A percentile compares a stretch with the other conserved stretches of the same genome.
Conservation (phyloP, 352 stramenopile genomes). For the Phytopythium mirpurense region DNA sequence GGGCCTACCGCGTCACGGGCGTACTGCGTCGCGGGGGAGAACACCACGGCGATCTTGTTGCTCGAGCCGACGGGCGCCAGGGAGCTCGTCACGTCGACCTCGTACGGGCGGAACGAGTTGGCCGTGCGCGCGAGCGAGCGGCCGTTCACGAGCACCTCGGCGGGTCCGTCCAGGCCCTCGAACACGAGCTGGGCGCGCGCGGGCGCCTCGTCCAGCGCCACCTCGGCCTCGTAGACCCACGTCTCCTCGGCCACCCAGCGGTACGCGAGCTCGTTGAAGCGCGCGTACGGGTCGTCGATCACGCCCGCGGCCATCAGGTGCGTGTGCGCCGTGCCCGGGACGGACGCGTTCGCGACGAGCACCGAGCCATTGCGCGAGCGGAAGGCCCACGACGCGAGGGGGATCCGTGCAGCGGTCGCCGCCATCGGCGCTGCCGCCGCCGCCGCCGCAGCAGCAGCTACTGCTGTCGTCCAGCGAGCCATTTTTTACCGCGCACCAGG, state of each 20-base stretch:
- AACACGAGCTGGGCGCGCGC: conserved; percentile 35
- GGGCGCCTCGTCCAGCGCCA: conserved; percentile 19
- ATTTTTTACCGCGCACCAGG: not conserved
- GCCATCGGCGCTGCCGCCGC: conserved; percentile 1
- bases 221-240: conserved; percentile 67
- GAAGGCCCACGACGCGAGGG: conserved; percentile 48
- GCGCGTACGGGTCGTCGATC: conserved; percentile 58
- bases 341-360: conserved; percentile 32
- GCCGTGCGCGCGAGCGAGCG: conserved; percentile 33
- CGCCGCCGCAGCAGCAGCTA: conserved; percentile 2
- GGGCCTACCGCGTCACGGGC: conserved; percentile 27
- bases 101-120: conserved; percentile 68
- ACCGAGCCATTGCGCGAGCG: conserved; percentile 53
- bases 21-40: conserved; percentile 51
- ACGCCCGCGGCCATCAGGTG: conserved; percentile 59
- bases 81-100: conserved; percentile 25
- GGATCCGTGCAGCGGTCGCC: conserved; percentile 14
- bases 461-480: not conserved
- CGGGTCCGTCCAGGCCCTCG: conserved; percentile 66
- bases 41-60: conserved; percentile 58
- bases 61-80: conserved; percentile 10
- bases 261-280: conserved; percentile 69
- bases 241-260: conserved; percentile 61
- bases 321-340: conserved; percentile 69
- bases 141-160: conserved; percentile 62